phyloP scores from a whole-genome alignment of 306 rosid genomes.

The Neltuma alba region DNA sequence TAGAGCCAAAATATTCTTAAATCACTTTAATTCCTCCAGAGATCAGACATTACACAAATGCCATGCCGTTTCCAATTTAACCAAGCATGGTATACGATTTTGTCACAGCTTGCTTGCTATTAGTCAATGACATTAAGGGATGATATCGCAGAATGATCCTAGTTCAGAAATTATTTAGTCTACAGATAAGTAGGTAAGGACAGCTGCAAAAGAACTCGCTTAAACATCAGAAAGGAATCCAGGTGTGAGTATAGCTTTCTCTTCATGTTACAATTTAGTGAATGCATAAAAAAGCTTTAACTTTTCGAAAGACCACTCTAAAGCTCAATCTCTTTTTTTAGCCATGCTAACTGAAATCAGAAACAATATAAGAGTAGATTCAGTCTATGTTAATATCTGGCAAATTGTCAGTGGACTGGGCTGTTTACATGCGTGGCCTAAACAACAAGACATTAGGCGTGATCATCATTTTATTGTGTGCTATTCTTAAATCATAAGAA shows the following conservation, averaged over 20 bases:
- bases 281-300: neutral
- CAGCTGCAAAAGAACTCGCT: neutral
- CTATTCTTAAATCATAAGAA: neutral
- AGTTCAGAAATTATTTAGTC: neutral
- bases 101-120: conserved; percentile 4
- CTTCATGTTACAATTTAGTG: conserved; percentile 19
- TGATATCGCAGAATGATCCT: conserved; percentile 8
- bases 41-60: neutral
- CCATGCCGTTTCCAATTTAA: conserved; percentile 24
- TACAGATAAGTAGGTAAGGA: conserved; percentile 14
- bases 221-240: neutral
- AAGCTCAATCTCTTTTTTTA: neutral
- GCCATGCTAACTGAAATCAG: neutral
- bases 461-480: neutral
- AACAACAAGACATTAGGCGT: neutral
- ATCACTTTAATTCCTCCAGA: neutral
- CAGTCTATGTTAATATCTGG: neutral
- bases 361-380: conserved; percentile 20
- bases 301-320: neutral
- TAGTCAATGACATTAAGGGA: conserved; percentile 1
- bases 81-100: conserved; percentile 9
- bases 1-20: conserved; percentile 5
- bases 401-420: neutral
- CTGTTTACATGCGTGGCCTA: neutral
- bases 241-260: conserved; percentile 3